Percentiles rank a stretch among this genome's conserved stretches.
These are phyloP conservation scores for Penicillium silybi DNA, from an alignment of 495 filamentous ascomycete species.

Conservation along the genomic window DNA sequence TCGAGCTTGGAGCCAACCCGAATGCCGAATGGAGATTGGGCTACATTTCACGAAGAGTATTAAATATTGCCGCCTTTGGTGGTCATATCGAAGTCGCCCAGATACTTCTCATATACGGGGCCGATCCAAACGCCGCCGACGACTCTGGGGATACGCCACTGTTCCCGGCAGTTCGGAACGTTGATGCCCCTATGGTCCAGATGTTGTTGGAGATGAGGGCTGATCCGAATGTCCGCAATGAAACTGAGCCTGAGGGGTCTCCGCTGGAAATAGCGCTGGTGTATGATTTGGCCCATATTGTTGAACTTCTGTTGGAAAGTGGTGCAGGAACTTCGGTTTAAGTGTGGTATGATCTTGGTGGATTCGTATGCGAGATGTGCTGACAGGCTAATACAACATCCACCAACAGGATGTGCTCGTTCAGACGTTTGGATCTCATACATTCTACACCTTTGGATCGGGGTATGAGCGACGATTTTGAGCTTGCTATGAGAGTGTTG, in stretches of 20 bases:
- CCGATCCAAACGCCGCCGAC: background rate
- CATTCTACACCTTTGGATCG: too few relatives aligned
- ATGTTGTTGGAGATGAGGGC: background rate
- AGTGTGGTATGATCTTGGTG: background rate
- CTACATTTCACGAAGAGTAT: background rate
- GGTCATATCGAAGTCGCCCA: background rate
- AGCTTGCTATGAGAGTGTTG: too few relatives aligned
- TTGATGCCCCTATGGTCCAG: background rate
- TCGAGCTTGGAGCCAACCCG: background rate
- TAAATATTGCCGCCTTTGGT: background rate
- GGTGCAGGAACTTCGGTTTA: background rate
- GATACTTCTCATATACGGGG: background rate
- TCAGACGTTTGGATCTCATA: too few relatives aligned
- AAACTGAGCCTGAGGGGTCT: background rate
- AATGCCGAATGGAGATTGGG: background rate
- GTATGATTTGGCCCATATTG: background rate
- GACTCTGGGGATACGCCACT: background rate
- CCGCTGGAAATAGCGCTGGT: background rate
- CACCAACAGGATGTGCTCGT: too few relatives aligned
- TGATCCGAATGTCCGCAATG: background rate
- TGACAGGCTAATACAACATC: too few relatives aligned
- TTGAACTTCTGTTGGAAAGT: background rate
- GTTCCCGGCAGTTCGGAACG: background rate
- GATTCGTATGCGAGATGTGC: background rate
- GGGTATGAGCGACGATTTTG: too few relatives aligned